A percentile compares a stretch with the other conserved stretches of the same genome.
phyloP scores from a whole-genome alignment of 2,329 filamentous ascomycete genomes.

The Dothistroma septosporum region DNA sequence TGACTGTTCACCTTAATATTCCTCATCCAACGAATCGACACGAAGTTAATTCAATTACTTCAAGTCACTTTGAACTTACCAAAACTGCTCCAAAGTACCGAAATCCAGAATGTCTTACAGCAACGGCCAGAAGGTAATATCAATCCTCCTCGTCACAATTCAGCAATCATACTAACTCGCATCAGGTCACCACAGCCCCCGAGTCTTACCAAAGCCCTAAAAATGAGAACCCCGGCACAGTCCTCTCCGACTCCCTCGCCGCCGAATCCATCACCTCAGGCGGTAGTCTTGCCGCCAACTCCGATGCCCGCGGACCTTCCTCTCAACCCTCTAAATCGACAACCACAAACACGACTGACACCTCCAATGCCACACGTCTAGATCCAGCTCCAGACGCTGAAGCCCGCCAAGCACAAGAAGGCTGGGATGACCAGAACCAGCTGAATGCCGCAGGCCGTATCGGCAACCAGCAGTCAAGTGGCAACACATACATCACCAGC shows the following conservation, averaged over 20 bases:
- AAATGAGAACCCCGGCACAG: constrained; percentile 59
- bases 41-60: neutral
- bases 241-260: constrained; percentile 68
- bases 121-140: neutral
- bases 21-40: neutral
- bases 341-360: constrained; percentile 55
- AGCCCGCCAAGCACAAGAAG: constrained; percentile 42
- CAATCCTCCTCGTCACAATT: neutral
- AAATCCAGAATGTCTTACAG: neutral
- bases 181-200: constrained; percentile 40
- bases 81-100: neutral
- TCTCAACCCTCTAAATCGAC: constrained; percentile 50
- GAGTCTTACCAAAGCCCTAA: constrained; percentile 48
- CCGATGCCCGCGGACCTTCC: constrained; percentile 51
- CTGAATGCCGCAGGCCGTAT: constrained; percentile 39
- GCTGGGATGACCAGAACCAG: constrained; percentile 39
- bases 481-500: constrained; percentile 34
- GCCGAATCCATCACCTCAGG: constrained; percentile 62
- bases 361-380: constrained; percentile 50
- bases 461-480: constrained; percentile 36
- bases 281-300: constrained; percentile 58
- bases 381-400: constrained; percentile 46
- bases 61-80: neutral
- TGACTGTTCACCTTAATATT: neutral
- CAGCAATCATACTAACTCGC: neutral